Base-by-base conservation (phyloP, 179 eudicot genomes). In the Sideroxylon spinosum region DNA sequence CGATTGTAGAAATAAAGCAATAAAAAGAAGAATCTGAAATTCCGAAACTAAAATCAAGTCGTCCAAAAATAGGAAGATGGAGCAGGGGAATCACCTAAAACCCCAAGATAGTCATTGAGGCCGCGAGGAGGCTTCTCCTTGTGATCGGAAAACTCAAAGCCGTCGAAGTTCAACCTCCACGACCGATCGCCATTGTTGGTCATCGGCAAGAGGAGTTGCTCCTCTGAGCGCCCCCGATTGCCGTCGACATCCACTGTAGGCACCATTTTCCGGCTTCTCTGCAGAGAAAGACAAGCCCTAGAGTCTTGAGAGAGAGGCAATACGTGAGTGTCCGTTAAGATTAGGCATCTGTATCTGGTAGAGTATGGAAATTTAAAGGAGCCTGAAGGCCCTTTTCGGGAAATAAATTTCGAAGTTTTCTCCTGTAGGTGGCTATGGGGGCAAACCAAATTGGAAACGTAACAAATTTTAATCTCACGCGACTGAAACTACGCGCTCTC, bases 111-210 rank as follows among this genome's bases (percentile, higher is more conserved):
- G 68, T 90, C 86, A 23, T 89, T 95, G 76, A 91, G 81, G 81
- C 91, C 87, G 22, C 92, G 86, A 32, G 91, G 87, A 9, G 89
- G 86, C 83, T 88, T 92, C 84, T 90, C 88, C 52, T 78, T 92
- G 53, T 76, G 88, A 68, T 87, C 86, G 16, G 91, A 87, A 0
- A 86, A 16, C 78, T 88, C 91, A 28, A 81, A 85, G 0, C 82
- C 87, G 14, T 91, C 93, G 78, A 92, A 91, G 83, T 92, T 92
- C 79, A 92, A 57, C 74, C 91, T 89, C 97, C 97, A 92, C 6
- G 97, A 91, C 46, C 23, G 62, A 56, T 85, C 88, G 61, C 55
- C 78, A 48, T 57, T 74, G 22, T 49, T 55, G 77, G 65, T 81
- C 82, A 53, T 82, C 81, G 73, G 63, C 77, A 74, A 44, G 56